Evolutionary conservation across 139 green algal species (phyloP).

Genomic region (Dunaliella sp.): DNA sequence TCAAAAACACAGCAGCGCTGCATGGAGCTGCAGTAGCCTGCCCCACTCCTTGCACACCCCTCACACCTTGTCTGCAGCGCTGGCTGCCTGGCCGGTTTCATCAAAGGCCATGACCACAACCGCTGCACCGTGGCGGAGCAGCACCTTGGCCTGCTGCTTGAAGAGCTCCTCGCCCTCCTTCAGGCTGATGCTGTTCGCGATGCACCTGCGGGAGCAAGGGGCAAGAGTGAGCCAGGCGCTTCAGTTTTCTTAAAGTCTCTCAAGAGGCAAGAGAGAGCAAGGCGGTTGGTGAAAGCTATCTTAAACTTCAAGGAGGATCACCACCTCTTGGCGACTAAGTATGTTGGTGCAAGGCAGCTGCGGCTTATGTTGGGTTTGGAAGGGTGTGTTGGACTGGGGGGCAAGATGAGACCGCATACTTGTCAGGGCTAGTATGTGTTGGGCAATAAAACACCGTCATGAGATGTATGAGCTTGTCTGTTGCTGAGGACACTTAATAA

Average conservation of each 20-base stretch:
- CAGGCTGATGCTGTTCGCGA: constrained; percentile 97
- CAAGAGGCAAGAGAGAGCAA: too few relatives aligned
- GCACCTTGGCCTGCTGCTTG: constrained; percentile 71
- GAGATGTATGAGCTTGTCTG: neutral
- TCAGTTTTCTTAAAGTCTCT: too few relatives aligned
- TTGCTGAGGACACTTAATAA: neutral
- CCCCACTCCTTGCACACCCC: neutral
- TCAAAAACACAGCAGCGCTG: neutral
- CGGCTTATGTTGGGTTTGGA: too few relatives aligned
- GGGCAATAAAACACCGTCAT: neutral
- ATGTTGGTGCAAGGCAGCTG: too few relatives aligned
- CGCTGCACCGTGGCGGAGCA: constrained; percentile 88
- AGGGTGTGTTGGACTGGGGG: too few relatives aligned
- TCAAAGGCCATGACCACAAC: constrained; percentile 99
- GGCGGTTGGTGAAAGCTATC: too few relatives aligned
- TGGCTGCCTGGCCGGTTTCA: constrained; percentile 83
- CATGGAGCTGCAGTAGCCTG: too few relatives aligned
- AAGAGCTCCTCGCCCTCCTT: constrained; percentile 98
- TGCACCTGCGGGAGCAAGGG: constrained; percentile 54
- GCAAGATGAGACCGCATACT: too few relatives aligned
- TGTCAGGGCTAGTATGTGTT: too few relatives aligned
- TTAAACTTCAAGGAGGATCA: too few relatives aligned
- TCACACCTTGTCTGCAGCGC: constrained; percentile 72
- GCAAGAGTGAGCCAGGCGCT: neutral
- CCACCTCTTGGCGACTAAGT: too few relatives aligned